phyloP scores from a whole-genome alignment of 1,284 basidiomycete species.

The Coriolopsis trogii region DNA sequence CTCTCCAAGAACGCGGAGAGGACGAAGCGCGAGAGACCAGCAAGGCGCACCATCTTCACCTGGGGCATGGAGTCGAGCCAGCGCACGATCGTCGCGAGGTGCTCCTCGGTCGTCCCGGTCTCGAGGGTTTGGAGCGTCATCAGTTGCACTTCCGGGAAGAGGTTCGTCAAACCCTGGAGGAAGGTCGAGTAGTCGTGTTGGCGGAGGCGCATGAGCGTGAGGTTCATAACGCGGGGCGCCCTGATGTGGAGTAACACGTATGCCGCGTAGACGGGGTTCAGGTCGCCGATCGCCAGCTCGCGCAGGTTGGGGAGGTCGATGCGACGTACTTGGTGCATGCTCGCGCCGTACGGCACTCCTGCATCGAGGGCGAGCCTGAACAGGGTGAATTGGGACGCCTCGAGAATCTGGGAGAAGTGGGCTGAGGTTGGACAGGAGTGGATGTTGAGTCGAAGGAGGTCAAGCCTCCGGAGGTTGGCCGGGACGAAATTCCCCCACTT shows the following conservation, averaged over 20 bases:
- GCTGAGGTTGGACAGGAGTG: slow-evolving; percentile 47
- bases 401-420: slow-evolving; percentile 55
- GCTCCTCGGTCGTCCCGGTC: slow-evolving; percentile 27
- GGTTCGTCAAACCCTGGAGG: slow-evolving; percentile 45
- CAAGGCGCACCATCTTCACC: slow-evolving; percentile 51
- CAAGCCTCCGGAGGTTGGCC: slow-evolving; percentile 56
- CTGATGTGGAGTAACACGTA: slow-evolving; percentile 48
- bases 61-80: slow-evolving; percentile 58
- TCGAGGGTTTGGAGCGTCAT: slow-evolving; percentile 52
- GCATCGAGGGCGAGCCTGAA: slow-evolving; percentile 59
- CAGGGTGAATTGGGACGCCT: slow-evolving; percentile 48
- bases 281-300: slow-evolving; percentile 55
- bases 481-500: slow-evolving; percentile 53
- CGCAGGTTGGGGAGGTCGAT: slow-evolving; percentile 49
- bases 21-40: slow-evolving; percentile 41
- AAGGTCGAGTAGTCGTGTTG: slow-evolving; percentile 53
- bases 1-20: slow-evolving; percentile 49
- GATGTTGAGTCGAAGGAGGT: slow-evolving; percentile 59
- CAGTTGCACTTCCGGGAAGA: slow-evolving; percentile 49
- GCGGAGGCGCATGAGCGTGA: slow-evolving; percentile 54
- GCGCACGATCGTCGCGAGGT: slow-evolving; percentile 39
- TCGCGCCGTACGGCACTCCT: slow-evolving; percentile 62
- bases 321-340: too few relatives aligned
- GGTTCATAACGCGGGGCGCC: slow-evolving; percentile 54
- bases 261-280: slow-evolving; percentile 47